These are phyloP conservation scores for Plasmopara halstedii DNA, from an alignment of 352 stramenopile genomes.

Conservation along the genomic window DNA sequence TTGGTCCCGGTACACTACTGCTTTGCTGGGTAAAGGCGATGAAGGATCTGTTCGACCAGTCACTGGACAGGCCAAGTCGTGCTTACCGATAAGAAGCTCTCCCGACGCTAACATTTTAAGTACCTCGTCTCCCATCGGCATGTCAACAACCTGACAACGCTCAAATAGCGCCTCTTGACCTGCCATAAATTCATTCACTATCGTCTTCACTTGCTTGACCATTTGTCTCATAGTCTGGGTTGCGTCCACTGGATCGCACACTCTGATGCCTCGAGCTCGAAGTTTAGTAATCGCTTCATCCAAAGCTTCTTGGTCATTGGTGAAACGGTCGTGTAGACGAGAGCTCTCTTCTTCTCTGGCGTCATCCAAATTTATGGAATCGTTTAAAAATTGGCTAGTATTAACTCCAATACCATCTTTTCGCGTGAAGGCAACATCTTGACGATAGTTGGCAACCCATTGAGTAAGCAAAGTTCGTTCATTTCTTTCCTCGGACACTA, in stretches of 20 bases:
- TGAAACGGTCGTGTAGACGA: constrained; percentile 38
- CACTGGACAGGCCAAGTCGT: constrained; percentile 37
- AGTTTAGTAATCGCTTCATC: constrained; percentile 27
- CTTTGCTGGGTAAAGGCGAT: not conserved
- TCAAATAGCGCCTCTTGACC: constrained; percentile 43
- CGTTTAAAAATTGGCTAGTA: constrained; percentile 3
- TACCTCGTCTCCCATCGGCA: constrained; percentile 1
- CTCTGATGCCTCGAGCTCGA: constrained; percentile 24
- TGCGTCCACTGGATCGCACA: constrained; percentile 22
- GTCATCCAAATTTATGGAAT: constrained; percentile 24
- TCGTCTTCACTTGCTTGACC: constrained; percentile 18
- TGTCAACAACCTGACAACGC: constrained; percentile 26
- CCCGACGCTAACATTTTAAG: constrained; percentile 26
- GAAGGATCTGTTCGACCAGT: constrained; percentile 10
- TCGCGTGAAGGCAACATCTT: constrained; percentile 15
- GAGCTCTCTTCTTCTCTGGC: constrained; percentile 34
- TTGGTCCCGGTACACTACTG: constrained; percentile 38
- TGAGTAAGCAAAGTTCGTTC: constrained; percentile 22
- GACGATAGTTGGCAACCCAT: constrained; percentile 24
- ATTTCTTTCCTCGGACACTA: constrained; percentile 19
- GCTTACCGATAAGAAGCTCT: constrained; percentile 43
- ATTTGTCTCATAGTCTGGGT: constrained; percentile 27
- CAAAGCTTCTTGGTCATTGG: constrained; percentile 33
- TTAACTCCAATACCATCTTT: constrained; percentile 11
- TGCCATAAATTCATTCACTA: constrained; percentile 26